These are phyloP conservation scores for Phlebiopsis gigantea DNA, from an alignment of 768 basidiomycete species.

Conservation along the genomic window DNA sequence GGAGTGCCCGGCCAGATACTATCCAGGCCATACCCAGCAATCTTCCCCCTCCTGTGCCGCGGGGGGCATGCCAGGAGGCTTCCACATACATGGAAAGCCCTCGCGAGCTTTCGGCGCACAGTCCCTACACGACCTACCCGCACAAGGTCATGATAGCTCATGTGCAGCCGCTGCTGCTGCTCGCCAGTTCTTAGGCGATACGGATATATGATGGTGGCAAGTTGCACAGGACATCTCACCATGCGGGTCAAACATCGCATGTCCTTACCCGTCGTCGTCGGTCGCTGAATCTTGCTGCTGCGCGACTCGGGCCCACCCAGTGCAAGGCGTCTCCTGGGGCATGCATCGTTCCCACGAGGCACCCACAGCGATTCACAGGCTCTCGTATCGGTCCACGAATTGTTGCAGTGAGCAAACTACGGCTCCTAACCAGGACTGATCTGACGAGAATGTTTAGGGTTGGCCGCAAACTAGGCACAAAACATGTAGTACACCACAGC, in stretches of 20 bases:
- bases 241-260: background rate
- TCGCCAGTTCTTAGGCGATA: background rate
- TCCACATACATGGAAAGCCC: background rate
- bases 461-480: too few relatives aligned
- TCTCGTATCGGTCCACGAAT: too few relatives aligned
- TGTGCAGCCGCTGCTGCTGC: background rate
- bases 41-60: background rate
- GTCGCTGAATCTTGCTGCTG: background rate
- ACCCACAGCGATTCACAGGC: background rate
- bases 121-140: too few relatives aligned
- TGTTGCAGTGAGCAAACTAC: too few relatives aligned
- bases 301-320: background rate
- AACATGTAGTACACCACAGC: too few relatives aligned
- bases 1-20: background rate
- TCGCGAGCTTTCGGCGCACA: background rate
- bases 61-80: background rate
- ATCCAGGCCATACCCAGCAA: background rate
- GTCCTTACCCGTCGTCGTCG: background rate
- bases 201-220: background rate
- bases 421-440: too few relatives aligned
- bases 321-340: background rate
- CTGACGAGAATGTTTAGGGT: too few relatives aligned
- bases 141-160: background rate
- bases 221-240: background rate
- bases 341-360: background rate